A percentile compares a stretch with the other conserved stretches of the same genome.
Evolutionary conservation across 371 early-diverging fungal species (phyloP).

Genomic region (Mortierella sp.): DNA sequence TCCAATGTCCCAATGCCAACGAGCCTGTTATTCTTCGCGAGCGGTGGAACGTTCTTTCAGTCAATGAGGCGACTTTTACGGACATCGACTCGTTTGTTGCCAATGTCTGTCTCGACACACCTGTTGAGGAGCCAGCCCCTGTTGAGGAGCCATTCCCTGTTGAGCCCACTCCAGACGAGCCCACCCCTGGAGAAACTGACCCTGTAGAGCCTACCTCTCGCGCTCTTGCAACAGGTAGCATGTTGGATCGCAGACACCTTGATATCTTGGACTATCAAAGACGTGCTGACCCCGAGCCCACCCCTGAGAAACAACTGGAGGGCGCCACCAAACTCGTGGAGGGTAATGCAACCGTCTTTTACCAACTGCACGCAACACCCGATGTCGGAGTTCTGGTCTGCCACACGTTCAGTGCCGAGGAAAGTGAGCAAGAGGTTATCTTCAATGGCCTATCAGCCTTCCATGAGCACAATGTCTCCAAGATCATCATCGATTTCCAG

Average conservation of each 20-base stretch:
- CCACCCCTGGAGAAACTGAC: too few species aligned
- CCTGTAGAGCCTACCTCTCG: not conserved
- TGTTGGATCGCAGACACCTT: not conserved
- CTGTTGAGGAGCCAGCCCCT: not conserved
- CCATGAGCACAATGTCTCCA: conserved; percentile 19
- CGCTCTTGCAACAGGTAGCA: not conserved
- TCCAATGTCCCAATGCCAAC: conserved; percentile 11
- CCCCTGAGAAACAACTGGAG: not conserved
- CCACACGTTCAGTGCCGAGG: not conserved
- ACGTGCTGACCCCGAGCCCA: conserved; percentile 13
- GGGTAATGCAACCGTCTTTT: conserved; percentile 24
- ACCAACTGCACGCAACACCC: conserved; percentile 40
- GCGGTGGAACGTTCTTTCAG: conserved; percentile 1
- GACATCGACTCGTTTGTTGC: conserved; percentile 23
- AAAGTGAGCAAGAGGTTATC: conserved; percentile 12
- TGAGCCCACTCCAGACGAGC: not conserved
- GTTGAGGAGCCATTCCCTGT: not conserved
- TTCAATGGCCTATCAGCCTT: not conserved
- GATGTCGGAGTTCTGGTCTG: conserved; percentile 24
- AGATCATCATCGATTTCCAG: conserved; percentile 35
- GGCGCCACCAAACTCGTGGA: conserved; percentile 22
- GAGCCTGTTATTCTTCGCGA: not conserved
- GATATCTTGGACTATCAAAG: not conserved
- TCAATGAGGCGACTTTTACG: not conserved
- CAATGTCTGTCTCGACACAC: conserved; percentile 17